A percentile compares a stretch with the other conserved stretches of the same genome.
These are phyloP conservation scores for Silene latifolia DNA, from an alignment of 148 eudicot genomes.

Conservation along the genomic window DNA sequence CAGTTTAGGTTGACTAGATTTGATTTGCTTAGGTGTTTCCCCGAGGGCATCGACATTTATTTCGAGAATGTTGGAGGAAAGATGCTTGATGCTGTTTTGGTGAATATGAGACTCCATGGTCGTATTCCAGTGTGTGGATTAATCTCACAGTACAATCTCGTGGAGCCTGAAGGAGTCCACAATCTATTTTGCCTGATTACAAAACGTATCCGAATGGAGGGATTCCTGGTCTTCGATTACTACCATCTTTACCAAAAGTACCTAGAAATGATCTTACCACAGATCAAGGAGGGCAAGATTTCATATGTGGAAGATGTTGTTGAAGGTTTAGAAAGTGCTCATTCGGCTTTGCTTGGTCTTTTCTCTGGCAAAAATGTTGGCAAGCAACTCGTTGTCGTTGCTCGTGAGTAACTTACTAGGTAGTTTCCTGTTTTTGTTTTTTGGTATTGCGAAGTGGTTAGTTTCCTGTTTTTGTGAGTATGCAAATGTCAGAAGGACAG, in stretches of 20 bases:
- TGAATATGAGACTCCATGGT: constrained; percentile 47
- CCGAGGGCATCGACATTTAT: constrained; percentile 53
- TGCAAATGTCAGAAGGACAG: too few species aligned
- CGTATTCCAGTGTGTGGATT: constrained; percentile 46
- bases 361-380: constrained; percentile 49
- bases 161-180: constrained; percentile 43
- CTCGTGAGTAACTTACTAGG: constrained; percentile 27
- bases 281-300: constrained; percentile 35
- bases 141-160: constrained; percentile 46
- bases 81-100: constrained; percentile 50
- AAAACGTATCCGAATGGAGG: constrained; percentile 48
- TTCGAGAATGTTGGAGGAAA: constrained; percentile 57
- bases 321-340: constrained; percentile 46
- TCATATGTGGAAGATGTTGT: constrained; percentile 47
- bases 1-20: background rate
- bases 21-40: constrained; percentile 39
- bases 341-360: constrained; percentile 49
- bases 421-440: too few species aligned
- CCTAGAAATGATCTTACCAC: constrained; percentile 39
- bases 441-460: too few species aligned
- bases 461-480: too few species aligned
- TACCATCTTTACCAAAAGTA: constrained; percentile 40
- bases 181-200: constrained; percentile 33
- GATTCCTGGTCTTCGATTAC: constrained; percentile 34
- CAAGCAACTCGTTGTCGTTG: constrained; percentile 42